Evolutionary conservation across 257 asterid genomes (phyloP), one percentile per base, ranked within the genome.

Genomic region (Solanum corneliomulleri): DNA sequence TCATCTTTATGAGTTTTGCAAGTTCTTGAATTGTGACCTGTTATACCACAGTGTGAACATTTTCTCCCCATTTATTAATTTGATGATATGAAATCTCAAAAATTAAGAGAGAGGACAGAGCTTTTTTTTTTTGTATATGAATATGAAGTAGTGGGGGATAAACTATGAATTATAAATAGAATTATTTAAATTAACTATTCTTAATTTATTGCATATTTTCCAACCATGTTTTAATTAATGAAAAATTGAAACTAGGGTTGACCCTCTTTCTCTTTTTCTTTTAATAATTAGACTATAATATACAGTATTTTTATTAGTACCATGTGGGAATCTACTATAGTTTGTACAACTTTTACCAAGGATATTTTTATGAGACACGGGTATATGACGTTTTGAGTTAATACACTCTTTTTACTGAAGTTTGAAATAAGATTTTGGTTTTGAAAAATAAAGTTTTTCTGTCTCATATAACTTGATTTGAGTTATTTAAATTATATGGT

Each of bases 1-100:
- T 56, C 42, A 31, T 64, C 44, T 47, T 81, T 58, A 4, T 37
- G 56, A 41, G 21, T 83, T 66, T 88, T 86, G 72, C 93, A 92
- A 52, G 95, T 92, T 76, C 94, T 91, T 91, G 93, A 91, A 86
- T 92, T 92, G 87, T 92, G 95, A 29, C 95, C 93, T 23, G 86
- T 87, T 2, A 87, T 85, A 85, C 93, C 93, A 82, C 95, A 92
- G 44, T 87, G 86, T 21, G 95, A 91, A 89, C 93, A 91, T 90
- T 91, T 91, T 84, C 95, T 90, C 44, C 89, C 92, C 92, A 89
- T 90, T 45, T 77, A 44, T 10, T 9, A 6, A 2, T 5, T 37
- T 18, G 4, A n/a, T 7, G 41, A 47, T 20, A 37, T 5, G 39
- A 45, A 75, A 66, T 52, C 74, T 74, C 13, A 72, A 37, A 41